phyloP scores from a whole-genome alignment of 257 asterid genomes.

The Plectranthus barbatus region DNA sequence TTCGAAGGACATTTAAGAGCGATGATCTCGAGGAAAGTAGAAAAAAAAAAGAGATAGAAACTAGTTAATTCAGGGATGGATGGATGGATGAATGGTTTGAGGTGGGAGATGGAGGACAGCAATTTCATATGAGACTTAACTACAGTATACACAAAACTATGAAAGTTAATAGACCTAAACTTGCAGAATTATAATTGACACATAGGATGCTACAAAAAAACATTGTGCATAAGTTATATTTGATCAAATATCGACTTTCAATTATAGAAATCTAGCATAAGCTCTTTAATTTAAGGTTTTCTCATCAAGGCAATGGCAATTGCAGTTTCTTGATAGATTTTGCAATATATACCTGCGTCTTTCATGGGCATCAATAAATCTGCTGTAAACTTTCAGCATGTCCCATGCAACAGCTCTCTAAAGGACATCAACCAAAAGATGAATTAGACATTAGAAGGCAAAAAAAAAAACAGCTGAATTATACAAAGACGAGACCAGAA shows the following conservation, averaged over 20 bases:
- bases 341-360: conserved; percentile 55
- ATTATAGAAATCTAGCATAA: no score
- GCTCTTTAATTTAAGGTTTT: neutral
- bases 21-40: neutral
- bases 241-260: neutral
- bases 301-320: neutral
- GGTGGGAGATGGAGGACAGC: neutral
- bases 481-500: neutral
- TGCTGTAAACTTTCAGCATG: conserved; percentile 82
- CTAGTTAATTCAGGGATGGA: neutral
- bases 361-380: conserved; percentile 79
- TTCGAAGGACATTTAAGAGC: neutral
- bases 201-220: neutral
- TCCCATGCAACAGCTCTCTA: conserved; percentile 98
- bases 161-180: neutral
- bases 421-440: conserved; percentile 26
- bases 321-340: neutral
- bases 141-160: neutral
- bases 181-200: neutral
- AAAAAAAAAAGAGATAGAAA: neutral
- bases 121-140: neutral
- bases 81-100: neutral
- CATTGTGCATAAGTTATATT: neutral
- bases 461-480: conserved; percentile 5
- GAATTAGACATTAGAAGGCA: conserved; percentile 16